A percentile compares a stretch with the other conserved stretches of the same genome.
phyloP scores from a whole-genome alignment of 2,329 filamentous ascomycete species.

The Polytolypa hystricis region DNA sequence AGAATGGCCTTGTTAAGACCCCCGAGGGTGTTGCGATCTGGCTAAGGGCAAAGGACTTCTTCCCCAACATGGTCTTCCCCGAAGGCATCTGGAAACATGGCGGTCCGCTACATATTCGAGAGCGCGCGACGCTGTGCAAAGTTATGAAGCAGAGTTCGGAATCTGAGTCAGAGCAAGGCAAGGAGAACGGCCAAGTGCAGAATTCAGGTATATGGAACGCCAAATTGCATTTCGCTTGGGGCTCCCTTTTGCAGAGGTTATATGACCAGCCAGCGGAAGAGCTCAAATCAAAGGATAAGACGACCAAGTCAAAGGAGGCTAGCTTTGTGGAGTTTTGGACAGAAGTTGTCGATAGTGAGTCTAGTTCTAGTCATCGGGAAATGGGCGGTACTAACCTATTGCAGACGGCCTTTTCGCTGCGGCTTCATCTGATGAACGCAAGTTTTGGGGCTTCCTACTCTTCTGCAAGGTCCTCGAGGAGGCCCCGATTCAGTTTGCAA shows the following conservation, averaged over 20 bases:
- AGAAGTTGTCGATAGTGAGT: constrained; percentile 71
- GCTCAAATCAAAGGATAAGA: constrained; percentile 21
- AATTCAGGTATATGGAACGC: constrained; percentile 63
- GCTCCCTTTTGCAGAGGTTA: constrained; percentile 53
- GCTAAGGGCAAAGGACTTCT: constrained; percentile 57
- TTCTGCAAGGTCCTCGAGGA: constrained; percentile 62
- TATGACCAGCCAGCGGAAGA: constrained; percentile 19
- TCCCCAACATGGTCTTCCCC: constrained; percentile 54
- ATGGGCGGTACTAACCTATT: constrained; percentile 11
- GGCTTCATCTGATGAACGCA: constrained; percentile 73
- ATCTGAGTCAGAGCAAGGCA: constrained; percentile 19
- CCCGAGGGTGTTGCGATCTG: constrained; percentile 85
- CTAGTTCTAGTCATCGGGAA: background rate
- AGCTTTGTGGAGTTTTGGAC: constrained; percentile 71
- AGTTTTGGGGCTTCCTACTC: constrained; percentile 82
- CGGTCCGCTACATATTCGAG: constrained; percentile 60
- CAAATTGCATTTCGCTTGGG: constrained; percentile 81
- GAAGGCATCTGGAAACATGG: constrained; percentile 60
- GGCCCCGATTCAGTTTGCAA: constrained; percentile 39
- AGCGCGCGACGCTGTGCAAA: constrained; percentile 57
- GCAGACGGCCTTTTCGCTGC: constrained; percentile 73
- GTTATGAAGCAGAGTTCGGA: constrained; percentile 59
- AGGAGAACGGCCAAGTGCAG: constrained; percentile 20
- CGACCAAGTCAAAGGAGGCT: constrained; percentile 27
- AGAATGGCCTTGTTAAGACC: constrained; percentile 61